These are phyloP conservation scores for Hura crepitans DNA, from an alignment of 441 rosid species.

Conservation along the genomic window DNA sequence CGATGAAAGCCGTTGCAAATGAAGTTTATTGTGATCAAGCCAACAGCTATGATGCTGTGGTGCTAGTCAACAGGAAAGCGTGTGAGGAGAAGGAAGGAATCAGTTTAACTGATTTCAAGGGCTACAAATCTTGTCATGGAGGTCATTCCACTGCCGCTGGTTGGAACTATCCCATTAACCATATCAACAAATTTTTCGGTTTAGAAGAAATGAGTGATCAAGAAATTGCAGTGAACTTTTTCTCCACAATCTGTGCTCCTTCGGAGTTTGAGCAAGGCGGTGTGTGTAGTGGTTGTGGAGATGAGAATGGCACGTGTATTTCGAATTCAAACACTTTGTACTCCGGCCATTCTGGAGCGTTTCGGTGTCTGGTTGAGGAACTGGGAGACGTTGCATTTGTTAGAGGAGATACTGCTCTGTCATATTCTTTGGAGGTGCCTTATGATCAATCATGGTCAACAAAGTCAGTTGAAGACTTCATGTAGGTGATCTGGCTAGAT, in stretches of 20 bases:
- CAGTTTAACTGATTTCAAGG: constrained; percentile 8
- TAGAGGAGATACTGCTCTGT: constrained; percentile 12
- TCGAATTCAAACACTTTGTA: not conserved
- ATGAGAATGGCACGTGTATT: constrained; percentile 7
- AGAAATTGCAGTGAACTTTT: not conserved
- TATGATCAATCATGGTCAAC: constrained; percentile 13
- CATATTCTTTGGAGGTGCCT: constrained; percentile 2
- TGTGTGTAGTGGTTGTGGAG: constrained; percentile 9
- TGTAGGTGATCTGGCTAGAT: not conserved
- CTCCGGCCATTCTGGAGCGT: constrained; percentile 10
- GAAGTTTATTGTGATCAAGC: constrained; percentile 13
- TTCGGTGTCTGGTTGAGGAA: constrained; percentile 15
- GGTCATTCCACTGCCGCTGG: constrained; percentile 9
- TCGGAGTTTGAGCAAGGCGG: constrained; percentile 3
- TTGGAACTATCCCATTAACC: constrained; percentile 12
- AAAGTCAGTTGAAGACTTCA: constrained; percentile 6
- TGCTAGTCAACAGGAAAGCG: not conserved
- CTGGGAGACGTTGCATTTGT: constrained; percentile 13
- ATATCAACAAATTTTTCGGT: constrained; percentile 6
- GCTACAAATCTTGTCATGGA: constrained; percentile 4
- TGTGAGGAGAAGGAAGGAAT: constrained; percentile 6
- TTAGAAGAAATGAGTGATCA: not conserved
- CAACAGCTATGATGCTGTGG: constrained; percentile 1
- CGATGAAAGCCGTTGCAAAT: constrained; percentile 13
- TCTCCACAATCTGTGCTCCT: constrained; percentile 10